Base-by-base conservation (phyloP, 2,329 filamentous ascomycete species). In the Neonectria hederae region DNA sequence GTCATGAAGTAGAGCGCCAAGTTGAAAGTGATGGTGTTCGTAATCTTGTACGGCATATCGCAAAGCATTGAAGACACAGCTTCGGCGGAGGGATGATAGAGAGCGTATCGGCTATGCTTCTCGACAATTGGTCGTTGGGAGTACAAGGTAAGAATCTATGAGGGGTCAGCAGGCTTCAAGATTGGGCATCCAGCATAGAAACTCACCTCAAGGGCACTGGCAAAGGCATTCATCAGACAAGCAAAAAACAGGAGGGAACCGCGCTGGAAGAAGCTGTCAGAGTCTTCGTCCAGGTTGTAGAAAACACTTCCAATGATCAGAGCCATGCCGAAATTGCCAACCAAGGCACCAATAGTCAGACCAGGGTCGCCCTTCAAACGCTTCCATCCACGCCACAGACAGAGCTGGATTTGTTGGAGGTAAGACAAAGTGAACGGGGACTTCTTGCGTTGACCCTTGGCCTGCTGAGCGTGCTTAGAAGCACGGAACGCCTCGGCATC, bases 91-190 rank as follows among this genome's bases (percentile, higher is more conserved):
- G 94, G 93, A 74, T 97, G 94, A 73, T 97, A 97, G 19, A 97
- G 84, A 19, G 94, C 93, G 76, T 97, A 97, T 62, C 91, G 89
- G 60, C 86, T 82, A 72, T 97, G 94, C 77, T 97, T 97, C 76
- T 97, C 93, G 65, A 97, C 93, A 72, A 97, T 97, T 1, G 92
- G 91, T 40, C 94, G 90, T 86, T 97, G 94, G 2, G 92, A 88
- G 76, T 96, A 97, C 5, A 97, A 85, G 0, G 92, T 94, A 35
- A 96, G 79, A 75, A 97, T 96, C 84, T 90, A 65, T 0, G 3
- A 0, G 2, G 0, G n/a, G 60, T 66, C 11, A 64, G 62, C 2
- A 48, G 1, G 24, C 46, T 40, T 13, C 9, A 2, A 42, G 4
- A 3, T 5, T 4, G 13, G 21, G 1, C 14, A 21, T 13, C 2